Conservation (phyloP, 768 basidiomycete genomes). For the Suillus spraguei region DNA sequence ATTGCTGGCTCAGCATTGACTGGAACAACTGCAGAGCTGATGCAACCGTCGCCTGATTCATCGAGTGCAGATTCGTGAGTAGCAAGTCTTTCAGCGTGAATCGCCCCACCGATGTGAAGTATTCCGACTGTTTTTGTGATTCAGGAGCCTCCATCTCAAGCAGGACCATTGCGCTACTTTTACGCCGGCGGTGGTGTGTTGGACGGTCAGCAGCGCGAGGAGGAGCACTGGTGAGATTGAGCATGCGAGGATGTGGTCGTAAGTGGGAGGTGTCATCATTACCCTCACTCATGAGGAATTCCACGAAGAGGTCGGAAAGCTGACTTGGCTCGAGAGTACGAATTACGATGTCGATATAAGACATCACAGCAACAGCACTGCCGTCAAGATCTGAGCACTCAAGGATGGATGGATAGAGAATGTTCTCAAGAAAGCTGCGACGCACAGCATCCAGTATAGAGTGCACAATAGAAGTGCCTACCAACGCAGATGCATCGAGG, state of each 20-base stretch:
- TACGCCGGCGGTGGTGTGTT: conserved; percentile 57
- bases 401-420: conserved; percentile 89
- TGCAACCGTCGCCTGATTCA: conserved; percentile 62
- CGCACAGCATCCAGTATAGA: conserved; percentile 83
- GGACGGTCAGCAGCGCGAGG: conserved; percentile 43
- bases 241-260: conserved; percentile 43
- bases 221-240: conserved; percentile 41
- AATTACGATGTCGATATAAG: conserved; percentile 90
- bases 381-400: conserved; percentile 93
- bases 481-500: conserved; percentile 61
- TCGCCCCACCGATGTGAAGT: conserved; percentile 85
- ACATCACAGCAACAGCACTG: conserved; percentile 95
- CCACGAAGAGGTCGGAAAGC: conserved; percentile 70
- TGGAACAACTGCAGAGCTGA: conserved; percentile 83
- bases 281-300: conserved; percentile 85
- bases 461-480: conserved; percentile 81
- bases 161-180: conserved; percentile 91
- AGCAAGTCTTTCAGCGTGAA: conserved; percentile 93
- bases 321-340: conserved; percentile 69
- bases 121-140: conserved; percentile 70
- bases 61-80: conserved; percentile 74
- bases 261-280: conserved; percentile 62
- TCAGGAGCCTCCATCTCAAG: conserved; percentile 83
- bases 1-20: conserved; percentile 72
- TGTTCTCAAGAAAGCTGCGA: conserved; percentile 87